phyloP scores from a whole-genome alignment of 805 yeast species.

The Ogataea henricii region DNA sequence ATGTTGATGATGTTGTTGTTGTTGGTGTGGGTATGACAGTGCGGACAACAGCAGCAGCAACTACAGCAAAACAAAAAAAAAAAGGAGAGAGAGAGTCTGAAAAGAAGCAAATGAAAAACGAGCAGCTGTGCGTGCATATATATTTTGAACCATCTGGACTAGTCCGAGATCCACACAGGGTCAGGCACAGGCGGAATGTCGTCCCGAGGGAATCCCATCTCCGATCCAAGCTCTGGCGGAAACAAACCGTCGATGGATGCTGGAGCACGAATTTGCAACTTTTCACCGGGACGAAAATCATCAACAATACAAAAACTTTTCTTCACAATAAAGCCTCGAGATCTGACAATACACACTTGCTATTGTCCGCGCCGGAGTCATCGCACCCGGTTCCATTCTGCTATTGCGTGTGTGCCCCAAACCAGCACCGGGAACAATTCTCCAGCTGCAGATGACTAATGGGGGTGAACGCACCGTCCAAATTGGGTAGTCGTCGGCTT shows the following conservation, averaged over 20 bases:
- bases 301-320: neutral
- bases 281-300: neutral
- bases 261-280: neutral
- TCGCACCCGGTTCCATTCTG: slow-evolving; percentile 4
- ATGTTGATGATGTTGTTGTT: slow-evolving; percentile 1
- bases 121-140: slow-evolving; percentile 5
- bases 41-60: slow-evolving; percentile 1
- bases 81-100: neutral
- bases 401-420: neutral
- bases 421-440: neutral
- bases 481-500: slow-evolving; percentile 1
- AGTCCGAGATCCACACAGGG: neutral
- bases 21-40: neutral
- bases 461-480: slow-evolving; percentile 14
- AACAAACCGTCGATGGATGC: neutral
- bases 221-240: neutral
- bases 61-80: neutral
- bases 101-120: neutral
- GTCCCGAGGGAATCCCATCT: slow-evolving; percentile 1
- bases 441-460: slow-evolving; percentile 9
- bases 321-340: neutral
- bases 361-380: slow-evolving; percentile 4
- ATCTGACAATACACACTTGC: neutral
- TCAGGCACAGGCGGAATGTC: slow-evolving; percentile 1
- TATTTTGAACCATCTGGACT: neutral